These are phyloP conservation scores for Colletotrichum filicis DNA, from an alignment of 2,329 filamentous ascomycete species.

Conservation along the genomic window DNA sequence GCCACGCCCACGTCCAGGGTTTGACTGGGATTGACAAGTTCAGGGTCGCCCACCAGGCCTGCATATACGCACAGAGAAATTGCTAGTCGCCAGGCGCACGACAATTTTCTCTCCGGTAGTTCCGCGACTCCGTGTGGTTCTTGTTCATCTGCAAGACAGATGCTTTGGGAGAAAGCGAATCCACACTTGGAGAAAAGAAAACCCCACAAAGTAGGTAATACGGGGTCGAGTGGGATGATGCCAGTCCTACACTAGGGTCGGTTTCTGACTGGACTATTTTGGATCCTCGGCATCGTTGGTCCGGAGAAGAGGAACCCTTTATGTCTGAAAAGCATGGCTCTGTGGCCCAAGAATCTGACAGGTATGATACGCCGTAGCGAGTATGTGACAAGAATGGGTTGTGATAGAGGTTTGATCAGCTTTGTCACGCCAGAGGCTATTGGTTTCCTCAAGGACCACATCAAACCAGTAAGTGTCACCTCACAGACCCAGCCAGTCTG, in stretches of 20 bases:
- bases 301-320: too few relatives aligned
- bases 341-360: background rate
- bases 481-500: background rate
- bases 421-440: background rate
- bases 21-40: background rate
- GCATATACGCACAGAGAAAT: background rate
- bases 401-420: background rate
- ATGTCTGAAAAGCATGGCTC: background rate
- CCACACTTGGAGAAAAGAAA: slow-evolving; percentile 26
- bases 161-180: background rate
- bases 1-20: background rate
- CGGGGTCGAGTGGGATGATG: background rate
- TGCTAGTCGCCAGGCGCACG: background rate
- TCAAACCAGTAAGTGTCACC: too few relatives aligned
- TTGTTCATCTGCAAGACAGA: background rate
- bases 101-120: background rate
- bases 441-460: background rate
- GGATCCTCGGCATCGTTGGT: too few relatives aligned
- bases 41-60: background rate
- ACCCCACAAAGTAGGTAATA: background rate
- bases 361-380: background rate
- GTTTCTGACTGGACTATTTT: background rate
- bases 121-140: background rate
- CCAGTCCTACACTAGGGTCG: background rate
- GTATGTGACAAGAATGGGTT: background rate